phyloP scores from a whole-genome alignment of 2,329 filamentous ascomycete species.

The Penicillium sp. region DNA sequence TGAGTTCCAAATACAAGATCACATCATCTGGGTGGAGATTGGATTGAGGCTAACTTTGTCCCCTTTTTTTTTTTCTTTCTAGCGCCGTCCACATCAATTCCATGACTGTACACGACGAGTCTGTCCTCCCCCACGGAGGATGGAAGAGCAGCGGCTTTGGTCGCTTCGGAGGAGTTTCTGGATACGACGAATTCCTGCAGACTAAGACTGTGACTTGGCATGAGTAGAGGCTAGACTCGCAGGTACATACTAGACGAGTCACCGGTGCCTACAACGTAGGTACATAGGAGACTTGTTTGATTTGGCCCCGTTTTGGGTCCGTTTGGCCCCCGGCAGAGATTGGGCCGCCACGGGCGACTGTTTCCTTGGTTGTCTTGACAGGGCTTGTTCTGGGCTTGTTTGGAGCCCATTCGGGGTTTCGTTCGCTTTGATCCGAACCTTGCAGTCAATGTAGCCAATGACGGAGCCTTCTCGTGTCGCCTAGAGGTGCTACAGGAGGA shows the following conservation, averaged over 20 bases:
- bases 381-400: not conserved
- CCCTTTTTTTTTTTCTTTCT: not conserved
- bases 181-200: slow-evolving; percentile 54
- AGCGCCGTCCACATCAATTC: slow-evolving; percentile 47
- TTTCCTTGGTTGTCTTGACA: not conserved
- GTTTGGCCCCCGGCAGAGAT: not conserved
- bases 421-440: not conserved
- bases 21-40: not conserved
- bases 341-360: not conserved
- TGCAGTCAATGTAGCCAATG: not conserved
- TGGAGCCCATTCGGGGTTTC: not conserved
- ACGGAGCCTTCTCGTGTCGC: not conserved
- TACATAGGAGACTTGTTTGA: not conserved
- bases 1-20: not conserved
- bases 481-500: not conserved
- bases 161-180: slow-evolving; percentile 48
- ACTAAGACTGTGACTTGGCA: slow-evolving; percentile 57
- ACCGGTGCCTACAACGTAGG: no score
- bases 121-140: slow-evolving; percentile 57
- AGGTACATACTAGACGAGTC: no score
- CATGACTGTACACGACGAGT: slow-evolving; percentile 58
- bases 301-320: not conserved
- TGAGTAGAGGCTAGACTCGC: slow-evolving; percentile 20
- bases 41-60: not conserved
- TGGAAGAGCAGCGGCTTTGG: slow-evolving; percentile 49